Evolutionary conservation across 352 stramenopile genomes (phyloP).

Genomic region (Phytophthora sojae): DNA sequence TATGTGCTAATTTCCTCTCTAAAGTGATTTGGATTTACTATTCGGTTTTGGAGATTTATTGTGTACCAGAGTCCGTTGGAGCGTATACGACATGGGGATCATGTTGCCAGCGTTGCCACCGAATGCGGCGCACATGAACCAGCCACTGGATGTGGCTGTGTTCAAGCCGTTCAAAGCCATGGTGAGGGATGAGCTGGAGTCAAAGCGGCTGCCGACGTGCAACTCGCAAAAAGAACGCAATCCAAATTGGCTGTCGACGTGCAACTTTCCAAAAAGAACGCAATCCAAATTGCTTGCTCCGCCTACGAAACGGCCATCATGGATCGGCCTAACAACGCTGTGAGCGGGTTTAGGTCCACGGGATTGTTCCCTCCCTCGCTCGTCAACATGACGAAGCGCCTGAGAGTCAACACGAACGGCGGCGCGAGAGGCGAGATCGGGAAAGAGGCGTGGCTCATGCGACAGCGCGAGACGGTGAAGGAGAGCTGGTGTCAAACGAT

Average conservation of each 20-base stretch:
- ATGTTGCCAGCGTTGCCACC: conserved; percentile 3
- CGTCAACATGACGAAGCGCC: conserved; percentile 6
- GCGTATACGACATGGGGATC: too few species aligned
- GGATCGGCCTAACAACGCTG: not conserved
- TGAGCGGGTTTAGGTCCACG: conserved; percentile 23
- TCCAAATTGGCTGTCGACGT: too few species aligned
- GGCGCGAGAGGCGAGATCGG: too few species aligned
- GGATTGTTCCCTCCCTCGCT: conserved; percentile 7
- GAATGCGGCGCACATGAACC: conserved; percentile 9
- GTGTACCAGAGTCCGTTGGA: too few species aligned
- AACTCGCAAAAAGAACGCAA: too few species aligned
- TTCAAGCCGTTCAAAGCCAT: conserved; percentile 12
- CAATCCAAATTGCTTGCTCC: conserved; percentile 13
- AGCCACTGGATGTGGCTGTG: conserved; percentile 13
- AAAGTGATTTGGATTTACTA: too few species aligned
- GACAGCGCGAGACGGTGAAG: too few species aligned
- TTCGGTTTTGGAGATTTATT: too few species aligned
- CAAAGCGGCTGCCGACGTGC: too few species aligned
- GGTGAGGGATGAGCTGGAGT: conserved; percentile 1
- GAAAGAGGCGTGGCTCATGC: too few species aligned
- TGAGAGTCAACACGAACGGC: not conserved
- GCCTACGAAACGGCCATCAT: conserved; percentile 10
- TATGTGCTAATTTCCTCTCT: too few species aligned
- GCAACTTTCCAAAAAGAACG: conserved; percentile 3
- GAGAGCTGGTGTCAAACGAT: too few species aligned